phyloP scores from a whole-genome alignment of 345 rosid species.

The Heritiera littoralis region DNA sequence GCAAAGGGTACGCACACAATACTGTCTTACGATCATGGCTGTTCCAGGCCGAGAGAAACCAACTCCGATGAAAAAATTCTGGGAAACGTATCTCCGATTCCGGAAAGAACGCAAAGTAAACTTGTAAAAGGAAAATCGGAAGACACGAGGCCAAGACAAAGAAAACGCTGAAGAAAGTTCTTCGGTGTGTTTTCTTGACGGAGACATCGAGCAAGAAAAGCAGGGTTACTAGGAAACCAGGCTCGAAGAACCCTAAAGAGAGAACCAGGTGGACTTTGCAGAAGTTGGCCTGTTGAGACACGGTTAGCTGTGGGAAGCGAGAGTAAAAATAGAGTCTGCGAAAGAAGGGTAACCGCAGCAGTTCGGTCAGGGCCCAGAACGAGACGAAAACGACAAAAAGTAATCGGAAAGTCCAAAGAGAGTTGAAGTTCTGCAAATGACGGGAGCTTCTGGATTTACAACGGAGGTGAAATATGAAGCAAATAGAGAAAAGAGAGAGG shows the following conservation, averaged over 20 bases:
- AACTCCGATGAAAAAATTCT: conserved; percentile 30
- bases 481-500: conserved; percentile 47
- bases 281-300: conserved; percentile 16
- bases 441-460: conserved; percentile 42
- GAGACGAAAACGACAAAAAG: conserved; percentile 48
- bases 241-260: conserved; percentile 62
- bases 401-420: conserved; percentile 64
- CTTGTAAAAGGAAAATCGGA: conserved; percentile 44
- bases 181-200: conserved; percentile 40
- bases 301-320: conserved; percentile 13
- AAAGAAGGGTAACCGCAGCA: conserved; percentile 47
- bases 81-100: conserved; percentile 24
- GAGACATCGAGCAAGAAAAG: conserved; percentile 65
- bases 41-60: conserved; percentile 13
- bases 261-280: conserved; percentile 52
- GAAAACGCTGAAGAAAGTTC: conserved; percentile 37
- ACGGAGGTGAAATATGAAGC: conserved; percentile 47
- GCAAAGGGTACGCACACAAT: conserved; percentile 52
- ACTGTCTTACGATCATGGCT: conserved; percentile 22
- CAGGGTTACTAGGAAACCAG: conserved; percentile 55
- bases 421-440: conserved; percentile 48
- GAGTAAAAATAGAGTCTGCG: conserved; percentile 19
- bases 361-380: conserved; percentile 50
- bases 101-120: conserved; percentile 30
- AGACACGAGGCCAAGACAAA: conserved; percentile 46